Evolutionary conservation across 2,329 filamentous ascomycete species (phyloP), one percentile per base, ranked within the genome.

Genomic region (Trichoderma polysporum): DNA sequence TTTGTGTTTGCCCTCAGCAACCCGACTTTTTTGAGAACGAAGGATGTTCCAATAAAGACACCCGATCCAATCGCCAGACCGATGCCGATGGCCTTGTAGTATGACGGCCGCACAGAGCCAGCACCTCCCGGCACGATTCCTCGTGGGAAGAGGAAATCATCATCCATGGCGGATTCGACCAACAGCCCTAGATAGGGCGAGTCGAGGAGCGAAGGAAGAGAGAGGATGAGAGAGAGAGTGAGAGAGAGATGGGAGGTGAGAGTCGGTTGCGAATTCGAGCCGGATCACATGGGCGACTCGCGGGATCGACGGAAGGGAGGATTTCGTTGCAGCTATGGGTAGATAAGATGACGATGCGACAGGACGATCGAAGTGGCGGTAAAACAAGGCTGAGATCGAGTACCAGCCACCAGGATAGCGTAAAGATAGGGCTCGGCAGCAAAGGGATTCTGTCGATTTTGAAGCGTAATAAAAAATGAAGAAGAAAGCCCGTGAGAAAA

Each of bases 1-100:
- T 98, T 98, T 73, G 92, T 89, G 79, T 98, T 99, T 59, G 95
- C 94, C 77, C 89, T 93, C 69, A 99, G 84, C 72, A 99, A 81
- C 4, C 95, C 95, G 68, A 92, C 85, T 81, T 99, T 99, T 81
- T 98, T 98, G 75, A 99, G 81, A 31, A 98, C 94, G 77, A 98
- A 99, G 0, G 94, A 98, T 15, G 91, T 86, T 64, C 95, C 95
- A 75, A 99, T 99, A 77, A 98, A 98, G 67, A 92, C 77, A 49
- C 95, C 95, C 0, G 94, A 98, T 35, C 89, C 88, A 68, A 97
- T 85, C 17, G 95, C 95, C 39, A 99, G 84, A 25, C 88, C 84
- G 69, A 99, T 92, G 65, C 95, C 95, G 71, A 98, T 86, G 29
- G 90, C 87, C 77, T 97, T 98, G 85, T 91, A 98, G 67, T 81